These are phyloP conservation scores for Daedalea quercina DNA, from an alignment of 768 basidiomycete genomes.

Conservation along the genomic window DNA sequence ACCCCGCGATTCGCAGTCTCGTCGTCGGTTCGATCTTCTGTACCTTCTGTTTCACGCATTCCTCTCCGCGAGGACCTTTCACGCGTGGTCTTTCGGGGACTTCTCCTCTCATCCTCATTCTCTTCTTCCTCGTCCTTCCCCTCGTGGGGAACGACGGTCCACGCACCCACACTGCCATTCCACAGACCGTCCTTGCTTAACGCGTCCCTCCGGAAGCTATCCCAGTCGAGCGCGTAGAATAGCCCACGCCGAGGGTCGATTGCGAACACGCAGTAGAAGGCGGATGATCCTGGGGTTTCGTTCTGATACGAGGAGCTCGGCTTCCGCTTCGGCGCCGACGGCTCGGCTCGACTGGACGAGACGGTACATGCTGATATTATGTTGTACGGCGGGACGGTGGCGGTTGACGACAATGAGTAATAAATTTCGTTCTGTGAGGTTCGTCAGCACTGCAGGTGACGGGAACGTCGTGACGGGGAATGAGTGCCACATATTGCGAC, in stretches of 20 bases:
- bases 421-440: slow-evolving; percentile 65
- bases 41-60: too few species aligned
- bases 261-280: slow-evolving; percentile 54
- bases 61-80: too few species aligned
- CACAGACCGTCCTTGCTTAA: slow-evolving; percentile 16
- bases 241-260: slow-evolving; percentile 52
- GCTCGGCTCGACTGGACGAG: background rate
- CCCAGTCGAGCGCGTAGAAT: slow-evolving; percentile 61
- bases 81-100: too few species aligned
- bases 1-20: too few species aligned
- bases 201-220: slow-evolving; percentile 35
- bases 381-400: slow-evolving; percentile 41
- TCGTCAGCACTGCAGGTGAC: background rate
- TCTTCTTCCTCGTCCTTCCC: too few species aligned
- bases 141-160: slow-evolving; percentile 18
- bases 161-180: slow-evolving; percentile 2
- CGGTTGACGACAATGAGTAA: slow-evolving; percentile 46
- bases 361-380: slow-evolving; percentile 29
- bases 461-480: background rate
- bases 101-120: too few species aligned
- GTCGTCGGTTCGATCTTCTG: too few species aligned
- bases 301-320: background rate
- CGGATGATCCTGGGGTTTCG: background rate
- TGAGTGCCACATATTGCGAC: background rate
- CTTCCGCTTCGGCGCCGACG: background rate